These are phyloP conservation scores for Aspergillus amoenus DNA, from an alignment of 2,329 filamentous ascomycete species.

Conservation along the genomic window DNA sequence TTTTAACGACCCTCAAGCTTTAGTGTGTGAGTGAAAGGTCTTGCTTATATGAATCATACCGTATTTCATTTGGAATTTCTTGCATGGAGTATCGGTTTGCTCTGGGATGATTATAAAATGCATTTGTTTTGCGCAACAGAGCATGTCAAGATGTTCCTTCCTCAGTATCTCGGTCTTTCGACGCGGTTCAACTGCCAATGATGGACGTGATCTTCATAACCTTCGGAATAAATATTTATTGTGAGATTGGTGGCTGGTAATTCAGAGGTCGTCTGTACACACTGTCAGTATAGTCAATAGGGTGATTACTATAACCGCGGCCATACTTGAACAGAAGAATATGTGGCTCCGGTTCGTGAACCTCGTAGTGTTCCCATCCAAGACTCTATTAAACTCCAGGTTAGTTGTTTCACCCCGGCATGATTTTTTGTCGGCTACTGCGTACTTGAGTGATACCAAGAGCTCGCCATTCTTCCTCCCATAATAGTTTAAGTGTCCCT, in stretches of 20 bases:
- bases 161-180: not conserved
- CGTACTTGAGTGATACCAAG: constrained; percentile 93
- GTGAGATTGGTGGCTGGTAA: constrained; percentile 66
- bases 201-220: too few relatives aligned
- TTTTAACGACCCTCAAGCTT: constrained; percentile 11
- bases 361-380: constrained; percentile 99
- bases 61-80: constrained; percentile 31
- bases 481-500: constrained; percentile 91
- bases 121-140: constrained; percentile 3
- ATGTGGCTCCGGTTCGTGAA: constrained; percentile 97
- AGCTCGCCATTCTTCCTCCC: constrained; percentile 98
- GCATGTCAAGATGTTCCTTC: constrained; percentile 2
- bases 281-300: constrained; percentile 12
- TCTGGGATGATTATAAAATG: constrained; percentile 13
- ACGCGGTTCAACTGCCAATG: not conserved
- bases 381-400: constrained; percentile 65
- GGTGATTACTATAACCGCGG: constrained; percentile 17
- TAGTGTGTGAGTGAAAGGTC: constrained; percentile 15
- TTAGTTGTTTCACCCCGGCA: constrained; percentile 3
- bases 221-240: constrained; percentile 21
- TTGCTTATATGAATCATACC: constrained; percentile 21
- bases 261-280: constrained; percentile 72
- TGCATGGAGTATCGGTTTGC: constrained; percentile 25
- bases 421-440: not conserved
- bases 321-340: constrained; percentile 97